Conservation (phyloP, 1,284 basidiomycete genomes). For the Cutaneotrichosporon cutaneum region DNA sequence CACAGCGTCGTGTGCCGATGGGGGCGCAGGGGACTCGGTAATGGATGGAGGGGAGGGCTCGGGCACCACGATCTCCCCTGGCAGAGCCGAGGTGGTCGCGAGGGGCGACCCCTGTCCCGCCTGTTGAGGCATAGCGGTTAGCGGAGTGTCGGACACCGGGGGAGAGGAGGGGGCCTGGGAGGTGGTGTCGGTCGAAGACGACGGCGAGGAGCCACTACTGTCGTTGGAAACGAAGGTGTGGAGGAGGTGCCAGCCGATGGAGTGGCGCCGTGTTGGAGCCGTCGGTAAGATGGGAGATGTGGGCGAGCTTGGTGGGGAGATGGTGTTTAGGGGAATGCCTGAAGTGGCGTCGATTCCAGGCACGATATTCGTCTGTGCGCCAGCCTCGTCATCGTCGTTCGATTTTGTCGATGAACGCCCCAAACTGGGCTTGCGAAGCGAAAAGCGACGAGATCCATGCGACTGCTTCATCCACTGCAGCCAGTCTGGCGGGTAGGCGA, state of each 20-base stretch:
- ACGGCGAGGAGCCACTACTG: neutral
- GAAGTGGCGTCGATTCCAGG: conserved; percentile 6
- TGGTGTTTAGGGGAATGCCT: neutral
- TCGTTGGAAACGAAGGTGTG: conserved; percentile 1
- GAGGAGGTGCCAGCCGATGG: neutral
- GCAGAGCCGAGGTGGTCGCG: neutral
- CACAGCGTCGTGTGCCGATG: conserved; percentile 16
- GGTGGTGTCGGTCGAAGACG: neutral
- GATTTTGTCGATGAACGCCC: neutral
- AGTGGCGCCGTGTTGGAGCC: neutral
- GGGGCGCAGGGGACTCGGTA: conserved; percentile 9
- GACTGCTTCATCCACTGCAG: neutral
- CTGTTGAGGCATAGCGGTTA: neutral
- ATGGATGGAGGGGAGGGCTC: neutral
- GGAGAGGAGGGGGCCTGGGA: neutral
- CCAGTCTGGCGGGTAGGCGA: neutral
- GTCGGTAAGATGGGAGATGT: neutral
- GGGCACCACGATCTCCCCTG: neutral
- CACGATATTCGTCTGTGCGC: conserved; percentile 1
- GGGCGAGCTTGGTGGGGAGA: neutral
- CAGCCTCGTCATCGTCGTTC: neutral
- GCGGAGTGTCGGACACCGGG: neutral
- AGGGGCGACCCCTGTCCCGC: neutral
- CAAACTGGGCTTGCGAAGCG: neutral
- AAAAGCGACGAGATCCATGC: neutral